Conservation (phyloP, 805 yeast species). For the Saturnispora hagleri region DNA sequence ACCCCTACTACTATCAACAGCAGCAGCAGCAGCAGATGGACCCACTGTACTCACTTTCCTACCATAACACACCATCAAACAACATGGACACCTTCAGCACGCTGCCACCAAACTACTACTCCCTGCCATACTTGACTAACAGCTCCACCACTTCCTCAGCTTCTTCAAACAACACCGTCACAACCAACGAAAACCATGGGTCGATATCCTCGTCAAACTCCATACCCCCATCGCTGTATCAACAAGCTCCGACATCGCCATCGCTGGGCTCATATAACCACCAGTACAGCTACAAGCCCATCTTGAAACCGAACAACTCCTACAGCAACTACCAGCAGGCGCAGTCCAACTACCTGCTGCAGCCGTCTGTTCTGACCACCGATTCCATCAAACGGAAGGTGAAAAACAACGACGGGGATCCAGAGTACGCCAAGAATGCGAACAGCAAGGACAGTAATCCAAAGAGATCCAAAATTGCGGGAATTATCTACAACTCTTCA, state of each 20-base stretch:
- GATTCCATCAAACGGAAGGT: not conserved
- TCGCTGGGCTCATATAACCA: not conserved
- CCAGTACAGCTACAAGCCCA: not conserved
- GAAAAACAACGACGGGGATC: not conserved
- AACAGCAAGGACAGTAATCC: not conserved
- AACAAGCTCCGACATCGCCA: not conserved
- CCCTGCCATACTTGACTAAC: not conserved
- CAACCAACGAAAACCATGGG: not conserved
- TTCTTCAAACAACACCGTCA: not conserved
- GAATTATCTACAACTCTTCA: constrained; percentile 20
- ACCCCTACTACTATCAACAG: not conserved
- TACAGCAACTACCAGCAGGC: not conserved
- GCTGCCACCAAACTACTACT: not conserved
- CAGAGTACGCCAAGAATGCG: not conserved
- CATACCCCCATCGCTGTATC: not conserved
- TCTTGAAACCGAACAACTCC: not conserved
- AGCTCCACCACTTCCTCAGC: not conserved
- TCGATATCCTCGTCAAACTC: not conserved
- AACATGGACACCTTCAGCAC: not conserved
- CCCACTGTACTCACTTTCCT: not conserved
- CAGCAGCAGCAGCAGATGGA: not conserved
- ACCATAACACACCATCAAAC: not conserved
- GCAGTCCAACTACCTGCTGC: not conserved
- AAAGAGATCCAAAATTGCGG: constrained; percentile 18
- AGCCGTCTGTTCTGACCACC: not conserved